Percentiles rank a stretch among this genome's conserved stretches.
phyloP scores from a whole-genome alignment of 208 protist genomes.

The Trypanosoma lewisi region DNA sequence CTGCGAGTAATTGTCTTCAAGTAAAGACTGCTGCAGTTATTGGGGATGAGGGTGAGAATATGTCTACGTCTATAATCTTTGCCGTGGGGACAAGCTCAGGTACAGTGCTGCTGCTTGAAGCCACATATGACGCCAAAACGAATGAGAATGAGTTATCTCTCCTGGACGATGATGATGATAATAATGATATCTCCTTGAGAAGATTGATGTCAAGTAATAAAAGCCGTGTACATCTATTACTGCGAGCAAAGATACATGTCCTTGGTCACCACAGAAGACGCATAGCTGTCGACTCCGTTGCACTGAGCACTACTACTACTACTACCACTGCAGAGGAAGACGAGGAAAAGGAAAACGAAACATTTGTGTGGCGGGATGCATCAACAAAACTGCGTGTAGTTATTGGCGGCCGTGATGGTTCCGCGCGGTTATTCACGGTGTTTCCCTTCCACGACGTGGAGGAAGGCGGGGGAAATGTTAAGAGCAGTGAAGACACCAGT shows the following conservation, averaged over 20 bases:
- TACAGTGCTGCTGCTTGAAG: conserved; percentile 13
- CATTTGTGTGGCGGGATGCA: conserved; percentile 4
- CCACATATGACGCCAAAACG: background rate
- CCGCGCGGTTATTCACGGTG: conserved; percentile 24
- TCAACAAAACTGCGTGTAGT: conserved; percentile 12
- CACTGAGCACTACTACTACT: conserved; percentile 6
- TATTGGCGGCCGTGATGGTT: conserved; percentile 28
- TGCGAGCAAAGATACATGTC: background rate
- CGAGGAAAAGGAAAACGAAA: background rate
- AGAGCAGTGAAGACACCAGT: conserved; percentile 1
- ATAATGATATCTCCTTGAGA: too few relatives aligned
- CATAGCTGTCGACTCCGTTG: conserved; percentile 18
- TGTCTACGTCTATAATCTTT: background rate
- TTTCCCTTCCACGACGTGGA: conserved; percentile 7
- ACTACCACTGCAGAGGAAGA: too few relatives aligned
- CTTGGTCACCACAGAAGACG: background rate
- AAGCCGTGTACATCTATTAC: background rate
- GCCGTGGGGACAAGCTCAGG: conserved; percentile 12
- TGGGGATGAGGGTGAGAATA: background rate
- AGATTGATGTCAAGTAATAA: background rate
- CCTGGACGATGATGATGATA: background rate
- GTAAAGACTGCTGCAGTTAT: background rate
- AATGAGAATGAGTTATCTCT: background rate
- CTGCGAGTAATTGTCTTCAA: conserved; percentile 13
- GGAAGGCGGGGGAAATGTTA: background rate